phyloP scores from a whole-genome alignment of 305 asterid species.

The Solanum hybrid region DNA sequence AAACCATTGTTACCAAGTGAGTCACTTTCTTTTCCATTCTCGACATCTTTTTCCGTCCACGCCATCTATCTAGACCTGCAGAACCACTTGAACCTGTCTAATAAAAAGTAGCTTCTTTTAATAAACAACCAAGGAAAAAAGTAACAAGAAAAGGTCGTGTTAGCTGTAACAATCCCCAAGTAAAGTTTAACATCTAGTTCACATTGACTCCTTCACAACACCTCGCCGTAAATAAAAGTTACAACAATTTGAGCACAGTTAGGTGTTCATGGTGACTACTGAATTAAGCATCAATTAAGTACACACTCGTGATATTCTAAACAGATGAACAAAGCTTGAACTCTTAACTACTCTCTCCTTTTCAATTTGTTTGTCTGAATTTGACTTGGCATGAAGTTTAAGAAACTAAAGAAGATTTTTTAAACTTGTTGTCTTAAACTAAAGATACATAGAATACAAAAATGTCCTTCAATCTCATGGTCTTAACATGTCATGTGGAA shows the following conservation, averaged over 20 bases:
- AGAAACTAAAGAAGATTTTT: background rate
- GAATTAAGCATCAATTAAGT: background rate
- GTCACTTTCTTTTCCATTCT: slow-evolving; percentile 32
- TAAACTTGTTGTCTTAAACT: background rate
- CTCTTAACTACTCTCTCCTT: background rate
- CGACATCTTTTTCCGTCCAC: slow-evolving; percentile 41
- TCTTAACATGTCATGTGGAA: background rate
- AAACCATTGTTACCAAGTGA: slow-evolving; percentile 29
- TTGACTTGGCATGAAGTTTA: background rate
- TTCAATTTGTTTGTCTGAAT: background rate
- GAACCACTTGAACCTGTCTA: slow-evolving; percentile 21
- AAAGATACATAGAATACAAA: background rate
- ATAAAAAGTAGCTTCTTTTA: background rate
- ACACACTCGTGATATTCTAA: background rate
- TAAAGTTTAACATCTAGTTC: slow-evolving; percentile 2
- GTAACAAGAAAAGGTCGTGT: background rate
- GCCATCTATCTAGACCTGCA: slow-evolving; percentile 39
- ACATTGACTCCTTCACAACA: background rate
- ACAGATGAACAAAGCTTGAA: background rate
- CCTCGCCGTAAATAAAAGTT: background rate
- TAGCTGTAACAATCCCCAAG: background rate
- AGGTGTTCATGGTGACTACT: background rate
- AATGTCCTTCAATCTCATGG: background rate
- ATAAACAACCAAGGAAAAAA: background rate
- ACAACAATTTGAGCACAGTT: background rate